Evolutionary conservation across 129 eudicot species (phyloP).

Genomic region (Flaveria robusta): DNA sequence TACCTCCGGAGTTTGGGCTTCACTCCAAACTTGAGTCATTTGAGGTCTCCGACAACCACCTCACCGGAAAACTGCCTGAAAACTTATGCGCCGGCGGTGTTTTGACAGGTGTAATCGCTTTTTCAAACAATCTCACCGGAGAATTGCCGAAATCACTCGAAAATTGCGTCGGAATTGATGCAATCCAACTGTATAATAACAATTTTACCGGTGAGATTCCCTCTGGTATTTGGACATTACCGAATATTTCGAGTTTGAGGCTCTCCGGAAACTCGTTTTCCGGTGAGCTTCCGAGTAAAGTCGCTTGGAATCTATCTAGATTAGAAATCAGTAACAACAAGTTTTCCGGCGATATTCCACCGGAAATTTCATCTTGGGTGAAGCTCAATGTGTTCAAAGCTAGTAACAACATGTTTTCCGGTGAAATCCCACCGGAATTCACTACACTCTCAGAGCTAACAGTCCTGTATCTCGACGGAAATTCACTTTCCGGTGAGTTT

Average conservation of each 20-base stretch:
- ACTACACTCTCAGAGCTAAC: slow-evolving; percentile 56
- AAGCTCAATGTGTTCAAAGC: slow-evolving; percentile 65
- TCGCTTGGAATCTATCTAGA: slow-evolving; percentile 65
- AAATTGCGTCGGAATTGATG: slow-evolving; percentile 45
- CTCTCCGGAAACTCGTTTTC: slow-evolving; percentile 63
- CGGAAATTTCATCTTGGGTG: slow-evolving; percentile 53
- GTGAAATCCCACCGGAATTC: slow-evolving; percentile 64
- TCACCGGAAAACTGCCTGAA: slow-evolving; percentile 74
- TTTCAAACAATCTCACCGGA: slow-evolving; percentile 63
- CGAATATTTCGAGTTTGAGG: slow-evolving; percentile 42
- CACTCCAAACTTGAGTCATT: slow-evolving; percentile 70
- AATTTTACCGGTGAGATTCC: slow-evolving; percentile 71
- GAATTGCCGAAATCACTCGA: slow-evolving; percentile 63
- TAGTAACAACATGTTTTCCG: slow-evolving; percentile 72
- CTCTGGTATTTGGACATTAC: slow-evolving; percentile 53
- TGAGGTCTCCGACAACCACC: slow-evolving; percentile 64
- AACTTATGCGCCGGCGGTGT: slow-evolving; percentile 56
- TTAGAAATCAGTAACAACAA: slow-evolving; percentile 73
- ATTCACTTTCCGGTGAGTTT: slow-evolving; percentile 68
- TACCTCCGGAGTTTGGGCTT: slow-evolving; percentile 67
- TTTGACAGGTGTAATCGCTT: slow-evolving; percentile 63
- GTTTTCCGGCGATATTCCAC: slow-evolving; percentile 72
- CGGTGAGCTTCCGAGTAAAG: slow-evolving; percentile 63
- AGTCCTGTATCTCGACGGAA: slow-evolving; percentile 66
- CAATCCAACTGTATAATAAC: slow-evolving; percentile 59